Conservation (phyloP, 2,329 filamentous ascomycete genomes). For the Fusarium dlaminii region DNA sequence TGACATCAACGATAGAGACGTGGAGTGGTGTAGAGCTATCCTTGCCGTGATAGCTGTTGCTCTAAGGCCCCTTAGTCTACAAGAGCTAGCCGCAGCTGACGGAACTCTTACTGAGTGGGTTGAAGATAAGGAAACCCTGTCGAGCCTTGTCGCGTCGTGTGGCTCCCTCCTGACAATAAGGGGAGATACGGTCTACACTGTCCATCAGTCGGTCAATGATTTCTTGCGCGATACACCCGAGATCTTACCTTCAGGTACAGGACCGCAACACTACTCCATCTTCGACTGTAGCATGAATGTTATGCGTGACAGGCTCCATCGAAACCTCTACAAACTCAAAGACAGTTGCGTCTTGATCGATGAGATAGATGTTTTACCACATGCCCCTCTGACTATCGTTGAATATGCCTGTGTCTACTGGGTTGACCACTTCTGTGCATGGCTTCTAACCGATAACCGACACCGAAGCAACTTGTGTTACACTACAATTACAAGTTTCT, state of each 20-base stretch:
- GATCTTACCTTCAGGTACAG: fast-evolving
- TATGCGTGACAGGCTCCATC: fast-evolving
- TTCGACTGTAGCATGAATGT: fast-evolving
- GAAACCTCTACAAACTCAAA: fast-evolving
- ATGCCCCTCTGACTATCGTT: fast-evolving
- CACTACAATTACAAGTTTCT: fast-evolving
- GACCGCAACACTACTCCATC: fast-evolving
- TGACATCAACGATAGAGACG: fast-evolving
- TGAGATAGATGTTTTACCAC: fast-evolving
- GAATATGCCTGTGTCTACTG: fast-evolving
- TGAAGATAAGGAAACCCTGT: fast-evolving
- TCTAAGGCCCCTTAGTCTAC: fast-evolving
- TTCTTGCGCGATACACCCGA: fast-evolving
- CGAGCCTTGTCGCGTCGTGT: fast-evolving
- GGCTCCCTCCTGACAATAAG: not conserved
- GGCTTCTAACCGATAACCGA: fast-evolving
- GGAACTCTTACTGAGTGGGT: fast-evolving
- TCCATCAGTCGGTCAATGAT: fast-evolving
- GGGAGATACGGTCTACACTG: fast-evolving
- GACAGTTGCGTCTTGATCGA: fast-evolving
- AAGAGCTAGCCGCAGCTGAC: fast-evolving
- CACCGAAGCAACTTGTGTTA: fast-evolving
- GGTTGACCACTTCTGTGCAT: fast-evolving
- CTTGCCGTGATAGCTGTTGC: fast-evolving
- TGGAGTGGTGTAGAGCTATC: fast-evolving